Evolutionary conservation across 352 stramenopile species (phyloP).

Genomic region (Globisporangium cylindrosporum): DNA sequence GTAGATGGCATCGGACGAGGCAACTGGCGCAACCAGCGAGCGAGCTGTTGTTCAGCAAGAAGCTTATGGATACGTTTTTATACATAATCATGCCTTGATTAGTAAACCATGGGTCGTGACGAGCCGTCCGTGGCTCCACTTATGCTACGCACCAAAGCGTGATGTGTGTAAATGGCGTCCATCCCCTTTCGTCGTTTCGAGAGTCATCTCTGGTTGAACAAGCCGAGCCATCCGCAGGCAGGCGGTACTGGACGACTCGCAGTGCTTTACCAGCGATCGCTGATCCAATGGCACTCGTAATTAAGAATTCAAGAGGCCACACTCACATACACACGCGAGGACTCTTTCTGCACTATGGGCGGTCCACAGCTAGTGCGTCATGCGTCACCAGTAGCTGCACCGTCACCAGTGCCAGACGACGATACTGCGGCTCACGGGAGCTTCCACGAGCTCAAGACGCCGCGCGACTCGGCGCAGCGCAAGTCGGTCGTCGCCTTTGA

Average conservation of each 20-base stretch:
- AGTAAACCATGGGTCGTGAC: not conserved
- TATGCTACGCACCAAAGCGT: not conserved
- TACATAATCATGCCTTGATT: too few species aligned
- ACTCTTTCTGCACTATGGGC: not conserved
- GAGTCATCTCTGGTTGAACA: not conserved
- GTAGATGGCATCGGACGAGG: not conserved
- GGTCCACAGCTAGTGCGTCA: slow-evolving; percentile 5
- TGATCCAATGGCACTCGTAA: not conserved
- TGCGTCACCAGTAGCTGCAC: not conserved
- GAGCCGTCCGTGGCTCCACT: not conserved
- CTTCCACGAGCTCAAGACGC: slow-evolving; percentile 19
- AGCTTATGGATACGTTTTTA: too few species aligned
- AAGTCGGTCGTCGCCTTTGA: slow-evolving; percentile 6
- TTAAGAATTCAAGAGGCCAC: not conserved
- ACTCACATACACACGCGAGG: too few species aligned
- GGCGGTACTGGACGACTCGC: not conserved
- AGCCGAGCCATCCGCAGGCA: not conserved
- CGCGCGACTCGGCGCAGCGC: slow-evolving; percentile 1
- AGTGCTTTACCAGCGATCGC: not conserved
- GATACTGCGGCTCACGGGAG: not conserved
- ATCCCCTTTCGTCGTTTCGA: slow-evolving; percentile 3
- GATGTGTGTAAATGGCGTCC: not conserved
- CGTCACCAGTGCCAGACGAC: not conserved
- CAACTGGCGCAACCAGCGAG: not conserved
- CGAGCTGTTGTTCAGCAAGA: too few species aligned